Percentiles rank a stretch among this genome's conserved stretches.
These are phyloP conservation scores for Plenodomus biglobosus DNA, from an alignment of 2,329 filamentous ascomycete species.

Conservation along the genomic window DNA sequence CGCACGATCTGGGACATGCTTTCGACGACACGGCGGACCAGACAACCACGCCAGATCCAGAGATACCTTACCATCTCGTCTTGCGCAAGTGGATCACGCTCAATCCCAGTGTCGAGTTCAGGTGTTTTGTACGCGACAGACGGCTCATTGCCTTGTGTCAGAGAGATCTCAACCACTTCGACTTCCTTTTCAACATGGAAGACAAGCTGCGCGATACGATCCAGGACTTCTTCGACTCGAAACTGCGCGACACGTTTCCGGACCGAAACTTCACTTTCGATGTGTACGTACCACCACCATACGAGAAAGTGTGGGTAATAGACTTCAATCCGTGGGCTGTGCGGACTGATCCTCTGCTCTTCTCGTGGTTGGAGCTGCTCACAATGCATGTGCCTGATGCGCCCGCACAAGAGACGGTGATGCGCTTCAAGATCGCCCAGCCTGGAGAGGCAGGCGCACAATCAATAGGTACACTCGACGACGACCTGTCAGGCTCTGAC, in stretches of 20 bases:
- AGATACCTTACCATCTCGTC: conserved; percentile 76
- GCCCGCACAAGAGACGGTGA: conserved; percentile 25
- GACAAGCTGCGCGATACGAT: conserved; percentile 69
- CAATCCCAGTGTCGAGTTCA: conserved; percentile 89
- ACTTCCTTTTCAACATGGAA: conserved; percentile 72
- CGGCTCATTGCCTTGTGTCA: conserved; percentile 82
- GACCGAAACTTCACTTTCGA: conserved; percentile 87
- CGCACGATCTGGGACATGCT: conserved; percentile 89
- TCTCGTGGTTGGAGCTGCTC: conserved; percentile 86
- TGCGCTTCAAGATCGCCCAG: conserved; percentile 24
- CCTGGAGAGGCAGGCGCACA: conserved; percentile 7
- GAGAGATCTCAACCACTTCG: conserved; percentile 86
- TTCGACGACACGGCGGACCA: conserved; percentile 69
- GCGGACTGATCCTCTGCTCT: conserved; percentile 84
- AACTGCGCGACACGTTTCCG: conserved; percentile 74
- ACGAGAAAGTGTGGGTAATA: conserved; percentile 79
- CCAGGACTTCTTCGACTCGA: conserved; percentile 73
- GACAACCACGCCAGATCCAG: conserved; percentile 18
- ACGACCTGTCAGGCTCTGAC: conserved; percentile 14
- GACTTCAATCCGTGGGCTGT: conserved; percentile 96
- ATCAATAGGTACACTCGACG: not conserved
- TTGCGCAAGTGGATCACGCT: conserved; percentile 85
- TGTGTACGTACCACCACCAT: conserved; percentile 78
- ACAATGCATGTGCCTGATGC: conserved; percentile 62
- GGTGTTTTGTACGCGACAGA: conserved; percentile 87